phyloP scores from a whole-genome alignment of 2,329 filamentous ascomycete genomes.

The Coniochaeta ligniaria region DNA sequence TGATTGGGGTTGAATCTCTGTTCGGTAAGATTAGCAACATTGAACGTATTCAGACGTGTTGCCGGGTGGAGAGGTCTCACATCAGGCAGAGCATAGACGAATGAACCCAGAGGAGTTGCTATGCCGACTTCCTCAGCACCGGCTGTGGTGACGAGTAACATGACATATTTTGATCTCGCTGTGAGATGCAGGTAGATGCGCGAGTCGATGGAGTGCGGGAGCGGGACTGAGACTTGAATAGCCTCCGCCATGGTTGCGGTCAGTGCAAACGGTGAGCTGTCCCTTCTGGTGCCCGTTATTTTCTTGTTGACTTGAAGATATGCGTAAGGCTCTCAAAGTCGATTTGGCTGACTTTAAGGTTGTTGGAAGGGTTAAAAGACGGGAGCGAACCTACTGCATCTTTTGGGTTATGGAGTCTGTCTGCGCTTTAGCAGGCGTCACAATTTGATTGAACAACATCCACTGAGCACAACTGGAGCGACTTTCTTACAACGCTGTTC shows the following conservation, averaged over 20 bases:
- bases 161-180: constrained; percentile 47
- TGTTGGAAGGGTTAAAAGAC: not conserved
- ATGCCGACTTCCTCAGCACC: constrained; percentile 42
- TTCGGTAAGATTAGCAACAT: not conserved
- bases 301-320: no score
- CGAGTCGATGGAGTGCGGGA: constrained; percentile 54
- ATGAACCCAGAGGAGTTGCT: constrained; percentile 66
- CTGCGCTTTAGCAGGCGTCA: not conserved
- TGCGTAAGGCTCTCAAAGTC: no score
- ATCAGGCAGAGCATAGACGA: constrained; percentile 90
- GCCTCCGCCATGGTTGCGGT: constrained; percentile 12
- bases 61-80: constrained; percentile 40
- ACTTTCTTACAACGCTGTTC: not conserved
- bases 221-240: constrained; percentile 48
- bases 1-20: constrained; percentile 49
- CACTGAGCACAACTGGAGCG: not conserved
- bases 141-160: constrained; percentile 56
- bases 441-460: not conserved
- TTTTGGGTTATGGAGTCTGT: not conserved
- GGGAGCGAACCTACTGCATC: not conserved
- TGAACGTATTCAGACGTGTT: not conserved
- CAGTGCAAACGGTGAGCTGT: not conserved
- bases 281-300: not conserved
- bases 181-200: constrained; percentile 55
- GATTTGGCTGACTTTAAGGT: no score